Evolutionary conservation across 805 yeast species (phyloP).

Genomic region (Phaffomyces opuntiae): DNA sequence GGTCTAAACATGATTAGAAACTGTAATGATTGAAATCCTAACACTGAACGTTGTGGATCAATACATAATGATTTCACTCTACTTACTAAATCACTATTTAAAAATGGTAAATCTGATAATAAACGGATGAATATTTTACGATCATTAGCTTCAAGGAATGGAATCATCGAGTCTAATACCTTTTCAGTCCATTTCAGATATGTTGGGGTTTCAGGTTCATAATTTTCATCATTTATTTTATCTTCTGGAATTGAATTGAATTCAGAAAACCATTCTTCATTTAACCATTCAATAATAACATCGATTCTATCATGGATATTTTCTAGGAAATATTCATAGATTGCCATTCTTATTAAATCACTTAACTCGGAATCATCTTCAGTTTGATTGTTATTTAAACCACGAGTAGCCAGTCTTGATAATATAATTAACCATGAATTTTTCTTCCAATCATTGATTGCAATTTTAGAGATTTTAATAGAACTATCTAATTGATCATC

Average conservation of each 20-base stretch:
- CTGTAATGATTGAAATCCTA: constrained; percentile 80
- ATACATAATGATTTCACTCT: constrained; percentile 67
- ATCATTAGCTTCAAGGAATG: constrained; percentile 78
- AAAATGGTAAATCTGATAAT: constrained; percentile 78
- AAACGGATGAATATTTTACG: constrained; percentile 74
- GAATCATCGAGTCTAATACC: constrained; percentile 71
- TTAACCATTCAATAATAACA: constrained; percentile 82
- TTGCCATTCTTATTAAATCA: constrained; percentile 57
- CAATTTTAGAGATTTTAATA: constrained; percentile 24
- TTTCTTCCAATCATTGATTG: constrained; percentile 47
- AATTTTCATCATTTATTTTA: constrained; percentile 11
- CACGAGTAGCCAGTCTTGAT: constrained; percentile 78
- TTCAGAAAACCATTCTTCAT: constrained; percentile 87
- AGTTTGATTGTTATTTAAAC: constrained; percentile 33
- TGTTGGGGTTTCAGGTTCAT: constrained; percentile 32
- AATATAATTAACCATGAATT: constrained; percentile 73
- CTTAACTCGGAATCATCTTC: constrained; percentile 36
- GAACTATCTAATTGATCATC: constrained; percentile 15
- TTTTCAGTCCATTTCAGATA: constrained; percentile 67
- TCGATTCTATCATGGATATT: constrained; percentile 70
- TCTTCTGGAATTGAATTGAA: constrained; percentile 22
- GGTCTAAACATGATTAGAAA: constrained; percentile 86
- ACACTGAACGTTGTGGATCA: constrained; percentile 75
- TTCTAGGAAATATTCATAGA: constrained; percentile 65
- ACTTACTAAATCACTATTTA: constrained; percentile 54